Conservation (phyloP, 139 green algal species). For the Pseudopediastrum boryanum region DNA sequence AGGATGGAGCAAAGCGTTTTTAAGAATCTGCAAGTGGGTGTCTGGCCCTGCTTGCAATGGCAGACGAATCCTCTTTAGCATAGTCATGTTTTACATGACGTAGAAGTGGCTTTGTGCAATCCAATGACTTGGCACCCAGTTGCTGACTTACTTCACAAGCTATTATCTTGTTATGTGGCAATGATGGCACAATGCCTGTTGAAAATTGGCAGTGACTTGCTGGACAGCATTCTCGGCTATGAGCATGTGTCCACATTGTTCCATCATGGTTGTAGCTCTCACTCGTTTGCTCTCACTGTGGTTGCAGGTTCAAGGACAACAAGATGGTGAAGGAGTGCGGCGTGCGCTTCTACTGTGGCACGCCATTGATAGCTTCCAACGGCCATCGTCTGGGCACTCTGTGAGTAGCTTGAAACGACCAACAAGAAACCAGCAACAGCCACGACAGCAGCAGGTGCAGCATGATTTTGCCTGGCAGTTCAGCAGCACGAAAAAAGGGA, state of each 20-base stretch:
- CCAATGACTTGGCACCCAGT: too few relatives aligned
- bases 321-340: conserved; percentile 18
- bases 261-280: neutral
- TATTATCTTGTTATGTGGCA: neutral
- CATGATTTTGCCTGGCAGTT: neutral
- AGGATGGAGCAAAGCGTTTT: neutral
- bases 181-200: neutral
- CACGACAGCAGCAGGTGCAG: neutral
- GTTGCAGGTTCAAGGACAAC: conserved; percentile 15
- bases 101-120: too few relatives aligned
- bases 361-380: conserved; percentile 19
- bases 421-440: neutral
- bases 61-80: neutral
- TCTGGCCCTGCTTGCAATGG: neutral
- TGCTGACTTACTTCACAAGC: neutral
- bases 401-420: conserved; percentile 1
- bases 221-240: neutral
- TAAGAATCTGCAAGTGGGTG: neutral
- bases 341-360: conserved; percentile 33
- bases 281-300: neutral
- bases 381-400: conserved; percentile 28
- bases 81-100: neutral
- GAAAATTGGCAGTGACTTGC: too few relatives aligned
- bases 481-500: too few relatives aligned
- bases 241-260: neutral